Conservation (phyloP, 2,329 filamentous ascomycete species). For the Apiospora saccharicola region DNA sequence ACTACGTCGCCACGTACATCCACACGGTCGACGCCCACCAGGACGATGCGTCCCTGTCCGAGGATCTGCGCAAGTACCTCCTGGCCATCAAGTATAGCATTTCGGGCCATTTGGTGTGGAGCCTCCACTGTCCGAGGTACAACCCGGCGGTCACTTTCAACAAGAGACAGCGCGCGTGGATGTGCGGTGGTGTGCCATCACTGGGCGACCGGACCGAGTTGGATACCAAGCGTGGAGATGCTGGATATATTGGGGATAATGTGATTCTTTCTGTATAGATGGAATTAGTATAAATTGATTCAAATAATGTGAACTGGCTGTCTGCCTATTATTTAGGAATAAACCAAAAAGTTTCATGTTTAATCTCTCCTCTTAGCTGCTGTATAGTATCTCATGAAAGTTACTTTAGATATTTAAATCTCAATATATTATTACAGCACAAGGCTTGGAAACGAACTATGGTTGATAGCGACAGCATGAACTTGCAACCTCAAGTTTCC, state of each 20-base stretch:
- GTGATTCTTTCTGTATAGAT: not conserved
- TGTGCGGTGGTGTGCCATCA: constrained; percentile 16
- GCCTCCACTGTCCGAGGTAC: constrained; percentile 25
- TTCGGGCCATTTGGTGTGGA: constrained; percentile 27
- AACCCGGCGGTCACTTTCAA: constrained; percentile 24
- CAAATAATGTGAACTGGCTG: too few relatives aligned
- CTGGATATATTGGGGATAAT: not conserved
- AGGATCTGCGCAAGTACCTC: constrained; percentile 23
- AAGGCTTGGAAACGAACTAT: too few relatives aligned
- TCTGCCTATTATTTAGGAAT: too few relatives aligned
- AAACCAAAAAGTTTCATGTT: too few relatives aligned
- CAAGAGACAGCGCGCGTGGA: constrained; percentile 26
- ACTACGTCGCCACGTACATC: not conserved
- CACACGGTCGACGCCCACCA: not conserved
- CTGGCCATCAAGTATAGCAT: constrained; percentile 23
- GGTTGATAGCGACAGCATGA: too few relatives aligned
- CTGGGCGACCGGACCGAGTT: too few relatives aligned
- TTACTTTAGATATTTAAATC: too few relatives aligned
- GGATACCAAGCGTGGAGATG: not conserved
- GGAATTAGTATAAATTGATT: too few relatives aligned
- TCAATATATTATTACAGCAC: too few relatives aligned
- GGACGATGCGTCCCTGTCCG: not conserved
- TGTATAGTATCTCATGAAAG: too few relatives aligned
- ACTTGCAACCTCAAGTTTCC: too few relatives aligned
- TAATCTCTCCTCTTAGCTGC: too few relatives aligned